Conservation (phyloP, 2,329 filamentous ascomycete genomes). For the Calonectria henricotiae region DNA sequence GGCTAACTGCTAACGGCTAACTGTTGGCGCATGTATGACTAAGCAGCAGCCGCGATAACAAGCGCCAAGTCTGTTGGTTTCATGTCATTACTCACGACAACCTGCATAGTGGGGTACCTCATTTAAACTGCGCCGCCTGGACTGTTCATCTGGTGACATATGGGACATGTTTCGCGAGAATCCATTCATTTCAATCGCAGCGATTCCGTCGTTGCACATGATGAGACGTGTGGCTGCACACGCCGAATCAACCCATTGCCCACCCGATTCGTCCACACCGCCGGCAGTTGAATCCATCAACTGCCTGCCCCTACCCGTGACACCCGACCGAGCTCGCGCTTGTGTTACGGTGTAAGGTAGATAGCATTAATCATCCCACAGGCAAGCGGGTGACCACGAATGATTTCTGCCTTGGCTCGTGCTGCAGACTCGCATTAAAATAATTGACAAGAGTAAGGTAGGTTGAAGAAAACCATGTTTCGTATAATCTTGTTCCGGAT, state of each 20-base stretch:
- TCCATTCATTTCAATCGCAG: not conserved
- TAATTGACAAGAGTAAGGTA: not conserved
- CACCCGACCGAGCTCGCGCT: not conserved
- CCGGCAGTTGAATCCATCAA: not conserved
- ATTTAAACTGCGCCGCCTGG: not conserved
- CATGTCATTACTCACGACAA: not conserved
- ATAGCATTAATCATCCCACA: not conserved
- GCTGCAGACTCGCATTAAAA: not conserved
- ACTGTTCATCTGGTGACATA: not conserved
- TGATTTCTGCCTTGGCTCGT: slow-evolving; percentile 12
- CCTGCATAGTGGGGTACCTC: not conserved
- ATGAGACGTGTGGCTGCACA: not conserved
- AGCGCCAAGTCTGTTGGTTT: not conserved
- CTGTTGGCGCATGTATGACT: not conserved
- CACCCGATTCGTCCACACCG: not conserved
- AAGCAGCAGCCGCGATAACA: not conserved
- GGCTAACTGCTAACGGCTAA: no score
- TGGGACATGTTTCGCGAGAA: not conserved
- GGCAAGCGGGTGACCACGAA: not conserved
- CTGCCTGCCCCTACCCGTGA: not conserved
- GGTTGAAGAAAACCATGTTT: not conserved
- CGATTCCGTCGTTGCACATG: not conserved
- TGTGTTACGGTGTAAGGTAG: not conserved
- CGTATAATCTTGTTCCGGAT: slow-evolving; percentile 4
- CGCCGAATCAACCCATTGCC: not conserved